Base-by-base conservation (phyloP, 164 flowering plant species). In the Euptelea pleiosperma region DNA sequence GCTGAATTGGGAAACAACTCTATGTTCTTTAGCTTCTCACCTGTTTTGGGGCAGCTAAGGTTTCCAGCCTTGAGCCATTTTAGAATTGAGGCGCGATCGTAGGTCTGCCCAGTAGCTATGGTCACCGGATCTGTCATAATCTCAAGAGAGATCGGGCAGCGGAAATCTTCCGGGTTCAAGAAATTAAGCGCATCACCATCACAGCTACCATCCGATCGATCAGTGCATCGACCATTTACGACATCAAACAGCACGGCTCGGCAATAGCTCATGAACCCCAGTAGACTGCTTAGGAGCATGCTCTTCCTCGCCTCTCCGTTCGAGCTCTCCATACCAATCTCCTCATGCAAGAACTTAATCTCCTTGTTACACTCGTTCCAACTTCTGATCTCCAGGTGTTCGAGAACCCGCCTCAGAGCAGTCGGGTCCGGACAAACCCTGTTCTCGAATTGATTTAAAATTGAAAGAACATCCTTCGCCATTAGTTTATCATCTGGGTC, bases 91-190 rank as follows among this genome's bases (percentile, higher is more conserved):
- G 60, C 34, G 0, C 95, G 89, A 60, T 91, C 98, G 36, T 85
- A 91, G 0, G 92, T 87, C 41, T 89, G 96, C 2, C 98, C 98
- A 0, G 96, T 82, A 3, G 78, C 58, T 3, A 85, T 47, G 0
- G 85, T 82, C 36, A 91, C 98, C 0, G 98, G 95, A 73, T 91
- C 95, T 6, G 62, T 69, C 96, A 91, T 91, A 28, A 85, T 52
- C 60, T 89, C 96, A 0, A 89, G 75, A 0, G 96, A 82, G 31
- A 91, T 89, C 4, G 98, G 96, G 48, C 96, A 89, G 22, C 76
- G 80, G 52, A 91, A 81, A 73, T 89, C 98, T 31, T 82, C 87
- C 0, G 74, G 63, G 57, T 83, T 86, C 47, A 91, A 45, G 55
- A 62, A 72, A 16, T 52, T 63, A 6, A 80, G 41, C 22, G 37